phyloP scores from a whole-genome alignment of 2,329 filamentous ascomycete species.

The Venturia aucupariae region DNA sequence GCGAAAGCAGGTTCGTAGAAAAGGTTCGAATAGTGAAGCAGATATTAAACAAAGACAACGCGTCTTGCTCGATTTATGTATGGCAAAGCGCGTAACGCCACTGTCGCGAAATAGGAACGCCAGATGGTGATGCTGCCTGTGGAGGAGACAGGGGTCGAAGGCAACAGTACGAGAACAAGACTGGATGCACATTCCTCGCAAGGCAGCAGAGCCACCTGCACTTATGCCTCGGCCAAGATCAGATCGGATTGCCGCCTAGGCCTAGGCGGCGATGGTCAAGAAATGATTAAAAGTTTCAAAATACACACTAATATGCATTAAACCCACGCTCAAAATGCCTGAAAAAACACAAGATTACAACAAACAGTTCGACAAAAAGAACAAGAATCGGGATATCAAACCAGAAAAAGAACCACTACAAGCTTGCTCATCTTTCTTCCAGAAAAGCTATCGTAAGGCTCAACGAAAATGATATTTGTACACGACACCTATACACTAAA shows the following conservation, averaged over 20 bases:
- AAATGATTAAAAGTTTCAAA: no score
- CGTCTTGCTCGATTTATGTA: slow-evolving; percentile 1
- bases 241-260: not conserved
- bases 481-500: not conserved
- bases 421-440: not conserved
- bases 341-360: not conserved
- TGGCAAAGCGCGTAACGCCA: not conserved
- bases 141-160: not conserved
- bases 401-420: not conserved
- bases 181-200: not conserved
- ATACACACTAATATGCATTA: not conserved
- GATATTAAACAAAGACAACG: not conserved
- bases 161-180: not conserved
- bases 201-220: not conserved
- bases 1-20: not conserved
- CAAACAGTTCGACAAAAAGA: not conserved
- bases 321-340: not conserved
- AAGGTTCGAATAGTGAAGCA: not conserved
- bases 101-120: not conserved
- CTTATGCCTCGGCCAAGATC: not conserved
- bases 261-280: not conserved
- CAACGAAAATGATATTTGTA: not conserved
- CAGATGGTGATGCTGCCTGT: not conserved
- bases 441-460: not conserved
- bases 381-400: slow-evolving; percentile 4